Evolutionary conservation across 768 basidiomycete species (phyloP).

Genomic region (Hygrocybe coccinea): DNA sequence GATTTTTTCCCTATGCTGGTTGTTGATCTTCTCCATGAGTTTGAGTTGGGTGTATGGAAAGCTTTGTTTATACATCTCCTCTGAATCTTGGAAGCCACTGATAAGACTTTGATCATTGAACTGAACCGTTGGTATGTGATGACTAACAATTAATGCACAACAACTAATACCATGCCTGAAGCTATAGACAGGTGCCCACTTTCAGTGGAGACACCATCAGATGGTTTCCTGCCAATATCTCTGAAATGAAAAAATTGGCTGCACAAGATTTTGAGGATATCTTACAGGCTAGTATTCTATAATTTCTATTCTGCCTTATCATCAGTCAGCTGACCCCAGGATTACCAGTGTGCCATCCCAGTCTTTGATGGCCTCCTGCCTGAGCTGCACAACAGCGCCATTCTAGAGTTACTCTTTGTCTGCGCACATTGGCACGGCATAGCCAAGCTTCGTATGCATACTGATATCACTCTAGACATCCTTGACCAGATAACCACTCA

Average conservation of each 20-base stretch:
- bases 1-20: conserved; percentile 24
- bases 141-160: not conserved
- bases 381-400: conserved; percentile 18
- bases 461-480: conserved; percentile 24
- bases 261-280: conserved; percentile 30
- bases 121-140: not conserved
- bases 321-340: conserved; percentile 5
- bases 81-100: conserved; percentile 32
- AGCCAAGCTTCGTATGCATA: conserved; percentile 39
- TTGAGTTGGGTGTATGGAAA: conserved; percentile 32
- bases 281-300: conserved; percentile 23
- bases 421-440: conserved; percentile 34
- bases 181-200: conserved; percentile 9
- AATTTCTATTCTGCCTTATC: not conserved
- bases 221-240: conserved; percentile 18
- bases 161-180: not conserved
- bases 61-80: conserved; percentile 23
- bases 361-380: conserved; percentile 34
- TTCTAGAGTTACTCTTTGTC: conserved; percentile 32
- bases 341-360: conserved; percentile 32
- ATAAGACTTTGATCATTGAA: conserved; percentile 4
- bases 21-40: conserved; percentile 36
- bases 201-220: conserved; percentile 19
- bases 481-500: conserved; percentile 19
- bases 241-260: conserved; percentile 19